Percentiles rank a stretch among this genome's conserved stretches.
Conservation (phyloP, 371 early-diverging fungal species). For the Mortierella sp. region DNA sequence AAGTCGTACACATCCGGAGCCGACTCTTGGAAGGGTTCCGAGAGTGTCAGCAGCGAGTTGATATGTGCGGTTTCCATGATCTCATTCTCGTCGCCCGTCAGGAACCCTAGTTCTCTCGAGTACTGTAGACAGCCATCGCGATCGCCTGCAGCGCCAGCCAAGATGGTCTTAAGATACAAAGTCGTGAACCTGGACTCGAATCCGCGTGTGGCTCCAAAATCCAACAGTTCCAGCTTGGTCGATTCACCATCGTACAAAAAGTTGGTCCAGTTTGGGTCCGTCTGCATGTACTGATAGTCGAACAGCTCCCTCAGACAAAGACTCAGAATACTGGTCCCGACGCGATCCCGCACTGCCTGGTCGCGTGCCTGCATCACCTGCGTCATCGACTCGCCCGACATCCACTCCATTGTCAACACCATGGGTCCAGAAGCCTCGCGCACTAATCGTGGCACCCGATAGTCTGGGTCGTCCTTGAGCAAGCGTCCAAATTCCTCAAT, state of each 20-base stretch:
- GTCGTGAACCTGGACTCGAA: conserved; percentile 81
- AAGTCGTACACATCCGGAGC: conserved; percentile 80
- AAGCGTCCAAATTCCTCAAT: conserved; percentile 74
- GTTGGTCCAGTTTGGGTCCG: conserved; percentile 99
- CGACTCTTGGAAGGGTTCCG: conserved; percentile 82
- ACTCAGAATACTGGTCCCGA: conserved; percentile 72
- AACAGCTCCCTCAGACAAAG: conserved; percentile 93
- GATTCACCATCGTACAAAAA: conserved; percentile 85
- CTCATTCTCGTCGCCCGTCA: conserved; percentile 93
- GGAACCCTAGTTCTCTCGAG: conserved; percentile 87
- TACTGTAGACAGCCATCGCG: conserved; percentile 79
- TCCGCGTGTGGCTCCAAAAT: conserved; percentile 95
- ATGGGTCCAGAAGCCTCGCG: conserved; percentile 74
- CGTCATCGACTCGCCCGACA: conserved; percentile 81
- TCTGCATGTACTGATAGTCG: conserved; percentile 96
- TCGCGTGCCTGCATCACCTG: conserved; percentile 64
- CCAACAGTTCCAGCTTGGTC: conserved; percentile 83
- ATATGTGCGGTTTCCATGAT: conserved; percentile 93
- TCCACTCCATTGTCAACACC: conserved; percentile 86
- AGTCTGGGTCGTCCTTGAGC: conserved; percentile 68
- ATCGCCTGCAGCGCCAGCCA: conserved; percentile 80
- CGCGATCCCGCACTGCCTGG: conserved; percentile 77
- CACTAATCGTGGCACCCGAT: conserved; percentile 82
- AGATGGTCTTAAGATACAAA: conserved; percentile 79
- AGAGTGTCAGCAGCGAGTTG: conserved; percentile 86